phyloP scores from a whole-genome alignment of 106 monocot genomes.

The Posidonia australis region DNA sequence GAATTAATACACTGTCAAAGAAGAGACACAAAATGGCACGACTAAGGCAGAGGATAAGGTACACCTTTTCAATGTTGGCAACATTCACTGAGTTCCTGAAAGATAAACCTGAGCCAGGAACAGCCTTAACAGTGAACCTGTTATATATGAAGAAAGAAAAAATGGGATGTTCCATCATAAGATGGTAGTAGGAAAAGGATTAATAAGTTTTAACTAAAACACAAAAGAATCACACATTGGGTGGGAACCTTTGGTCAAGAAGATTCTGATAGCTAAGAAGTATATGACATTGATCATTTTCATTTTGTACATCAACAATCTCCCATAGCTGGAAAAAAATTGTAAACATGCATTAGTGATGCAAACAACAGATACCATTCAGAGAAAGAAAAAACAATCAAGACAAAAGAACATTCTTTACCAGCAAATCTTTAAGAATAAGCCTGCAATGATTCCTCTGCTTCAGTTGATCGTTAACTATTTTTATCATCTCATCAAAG shows the following conservation, averaged over 20 bases:
- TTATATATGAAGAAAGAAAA: neutral
- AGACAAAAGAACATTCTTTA: neutral
- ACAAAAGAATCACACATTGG: neutral
- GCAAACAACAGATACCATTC: neutral
- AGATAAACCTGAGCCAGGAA: slow-evolving; percentile 7
- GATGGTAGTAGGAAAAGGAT: neutral
- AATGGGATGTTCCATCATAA: neutral
- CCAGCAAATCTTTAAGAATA: slow-evolving; percentile 7
- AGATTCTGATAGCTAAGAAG: slow-evolving; percentile 13
- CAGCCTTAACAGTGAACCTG: slow-evolving; percentile 10
- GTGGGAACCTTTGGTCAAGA: slow-evolving; percentile 12
- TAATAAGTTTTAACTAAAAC: neutral
- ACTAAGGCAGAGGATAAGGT: neutral
- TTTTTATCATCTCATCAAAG: slow-evolving; percentile 9
- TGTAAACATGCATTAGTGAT: neutral
- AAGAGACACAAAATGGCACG: neutral
- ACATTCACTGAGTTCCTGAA: slow-evolving; percentile 3
- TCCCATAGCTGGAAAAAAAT: slow-evolving; percentile 11
- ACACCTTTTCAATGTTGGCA: slow-evolving; percentile 16
- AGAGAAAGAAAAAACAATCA: neutral
- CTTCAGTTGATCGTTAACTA: slow-evolving; percentile 2
- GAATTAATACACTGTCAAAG: neutral
- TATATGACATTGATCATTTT: slow-evolving; percentile 13
- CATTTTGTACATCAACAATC: slow-evolving; percentile 5
- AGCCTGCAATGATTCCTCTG: slow-evolving; percentile 5